phyloP scores from a whole-genome alignment of 345 rosid genomes.

The Raphanus sativus region DNA sequence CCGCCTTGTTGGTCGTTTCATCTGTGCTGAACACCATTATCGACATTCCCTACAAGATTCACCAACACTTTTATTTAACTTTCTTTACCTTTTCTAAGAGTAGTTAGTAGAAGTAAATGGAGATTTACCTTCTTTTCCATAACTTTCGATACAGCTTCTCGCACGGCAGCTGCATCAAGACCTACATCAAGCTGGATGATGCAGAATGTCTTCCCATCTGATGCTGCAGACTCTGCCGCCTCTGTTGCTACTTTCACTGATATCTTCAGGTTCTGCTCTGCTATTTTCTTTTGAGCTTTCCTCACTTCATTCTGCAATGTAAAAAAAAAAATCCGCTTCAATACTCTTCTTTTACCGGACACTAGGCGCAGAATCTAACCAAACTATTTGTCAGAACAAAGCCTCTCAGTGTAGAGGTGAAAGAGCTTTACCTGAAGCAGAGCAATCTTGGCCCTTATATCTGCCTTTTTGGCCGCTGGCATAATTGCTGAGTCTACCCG shows the following conservation, averaged over 20 bases:
- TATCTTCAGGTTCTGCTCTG: conserved; percentile 75
- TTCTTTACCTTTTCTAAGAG: not conserved
- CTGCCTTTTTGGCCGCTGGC: conserved; percentile 88
- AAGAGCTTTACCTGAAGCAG: conserved; percentile 66
- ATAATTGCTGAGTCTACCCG: conserved; percentile 70
- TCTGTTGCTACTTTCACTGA: conserved; percentile 63
- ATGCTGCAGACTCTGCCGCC: conserved; percentile 65
- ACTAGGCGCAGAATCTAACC: not conserved
- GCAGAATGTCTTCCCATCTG: conserved; percentile 74
- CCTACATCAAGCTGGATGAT: conserved; percentile 77
- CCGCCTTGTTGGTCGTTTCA: conserved; percentile 79
- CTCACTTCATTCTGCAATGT: conserved; percentile 59
- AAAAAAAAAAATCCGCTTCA: not conserved
- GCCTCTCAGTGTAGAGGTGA: not conserved
- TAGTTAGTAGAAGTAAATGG: not conserved
- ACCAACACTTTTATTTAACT: conserved; percentile 1
- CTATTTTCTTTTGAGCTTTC: conserved; percentile 85
- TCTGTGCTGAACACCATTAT: conserved; percentile 87
- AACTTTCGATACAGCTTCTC: conserved; percentile 87
- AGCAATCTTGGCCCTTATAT: conserved; percentile 67
- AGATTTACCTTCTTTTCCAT: conserved; percentile 59
- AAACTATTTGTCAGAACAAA: not conserved
- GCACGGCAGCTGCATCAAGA: conserved; percentile 88
- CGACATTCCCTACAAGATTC: conserved; percentile 63
- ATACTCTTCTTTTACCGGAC: not conserved